Conservation (phyloP, 139 green algal species). For the Volvox reticuliferus region DNA sequence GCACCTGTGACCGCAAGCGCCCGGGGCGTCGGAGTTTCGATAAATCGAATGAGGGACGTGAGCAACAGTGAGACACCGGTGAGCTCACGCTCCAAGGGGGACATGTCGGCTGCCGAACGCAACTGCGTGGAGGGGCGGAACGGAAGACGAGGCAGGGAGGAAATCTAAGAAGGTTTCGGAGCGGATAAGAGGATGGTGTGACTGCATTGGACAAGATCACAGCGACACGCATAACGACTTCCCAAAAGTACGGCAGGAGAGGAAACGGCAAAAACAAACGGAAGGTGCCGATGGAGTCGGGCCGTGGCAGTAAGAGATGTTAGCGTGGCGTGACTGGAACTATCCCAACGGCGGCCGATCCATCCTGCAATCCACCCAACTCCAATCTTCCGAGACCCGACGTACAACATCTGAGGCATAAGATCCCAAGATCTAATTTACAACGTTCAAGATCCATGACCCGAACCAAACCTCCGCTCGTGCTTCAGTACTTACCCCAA, state of each 20-base stretch:
- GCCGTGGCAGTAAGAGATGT: too few relatives aligned
- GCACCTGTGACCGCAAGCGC: neutral
- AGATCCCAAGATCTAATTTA: too few relatives aligned
- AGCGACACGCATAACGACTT: neutral
- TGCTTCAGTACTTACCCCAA: neutral
- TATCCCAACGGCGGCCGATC: too few relatives aligned
- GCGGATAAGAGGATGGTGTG: neutral
- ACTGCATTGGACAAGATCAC: neutral
- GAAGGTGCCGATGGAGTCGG: too few relatives aligned
- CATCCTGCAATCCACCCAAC: too few relatives aligned
- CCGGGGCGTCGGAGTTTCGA: neutral
- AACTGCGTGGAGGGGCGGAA: neutral
- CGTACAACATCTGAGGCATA: too few relatives aligned
- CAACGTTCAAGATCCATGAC: too few relatives aligned
- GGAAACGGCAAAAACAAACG: neutral
- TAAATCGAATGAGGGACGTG: neutral
- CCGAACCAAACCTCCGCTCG: too few relatives aligned
- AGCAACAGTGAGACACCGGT: neutral
- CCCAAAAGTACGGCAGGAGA: neutral
- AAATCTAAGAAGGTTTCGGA: neutral
- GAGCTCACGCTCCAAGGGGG: constrained; percentile 32
- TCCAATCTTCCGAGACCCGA: too few relatives aligned
- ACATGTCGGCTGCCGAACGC: neutral
- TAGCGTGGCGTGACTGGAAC: too few relatives aligned
- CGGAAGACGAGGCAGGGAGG: neutral